Evolutionary conservation across 805 yeast species (phyloP), one percentile per base, ranked within the genome.

Genomic region (Candida quercuum): DNA sequence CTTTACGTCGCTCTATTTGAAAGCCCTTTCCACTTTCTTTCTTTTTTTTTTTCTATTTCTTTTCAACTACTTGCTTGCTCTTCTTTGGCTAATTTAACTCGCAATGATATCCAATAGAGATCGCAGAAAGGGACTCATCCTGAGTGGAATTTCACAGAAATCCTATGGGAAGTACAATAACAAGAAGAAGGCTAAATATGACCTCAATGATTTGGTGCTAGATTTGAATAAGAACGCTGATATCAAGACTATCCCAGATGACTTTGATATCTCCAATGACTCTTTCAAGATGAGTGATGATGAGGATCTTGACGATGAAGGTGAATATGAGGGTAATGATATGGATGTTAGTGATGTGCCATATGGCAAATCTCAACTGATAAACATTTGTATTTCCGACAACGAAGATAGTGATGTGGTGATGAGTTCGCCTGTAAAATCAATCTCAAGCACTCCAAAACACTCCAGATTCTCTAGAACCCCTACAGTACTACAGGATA

Each of bases 121-220:
- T 29, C 45, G 55, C 42, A 48, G 57, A 31, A 51, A 52, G 26
- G 57, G 57, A 3, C 30, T 52, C 9, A 47, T 52, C 18, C 32
- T 52, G 3, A 37, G 56, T 28, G 31, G 29, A 23, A 28, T 36
- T 11, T 38, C 35, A 13, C 50, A 36, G 34, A 37, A 25, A 36
- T 40, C 46, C 14, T 53, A 53, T 38, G 58, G 58, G 2, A 49
- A 43, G 16, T 40, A 29, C 38, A 52, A 41, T 42, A 51, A 46
- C 34, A 52, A 49, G 22, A 35, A 40, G 35, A 52, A 41, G n/a
- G 49, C 48, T 4, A 48, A 41, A 21, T 54, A 54, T 31, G 51
- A 42, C 27, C 28, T 54, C 34, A 49, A 34, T 36, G 56, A 51
- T 35, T 32, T 54, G 18, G 52, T 54, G 3, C 31, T 48, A 12